Percentiles rank a stretch among this genome's conserved stretches.
These are phyloP conservation scores for Deinandra increscens DNA, from an alignment of 129 eudicot genomes.

Conservation along the genomic window DNA sequence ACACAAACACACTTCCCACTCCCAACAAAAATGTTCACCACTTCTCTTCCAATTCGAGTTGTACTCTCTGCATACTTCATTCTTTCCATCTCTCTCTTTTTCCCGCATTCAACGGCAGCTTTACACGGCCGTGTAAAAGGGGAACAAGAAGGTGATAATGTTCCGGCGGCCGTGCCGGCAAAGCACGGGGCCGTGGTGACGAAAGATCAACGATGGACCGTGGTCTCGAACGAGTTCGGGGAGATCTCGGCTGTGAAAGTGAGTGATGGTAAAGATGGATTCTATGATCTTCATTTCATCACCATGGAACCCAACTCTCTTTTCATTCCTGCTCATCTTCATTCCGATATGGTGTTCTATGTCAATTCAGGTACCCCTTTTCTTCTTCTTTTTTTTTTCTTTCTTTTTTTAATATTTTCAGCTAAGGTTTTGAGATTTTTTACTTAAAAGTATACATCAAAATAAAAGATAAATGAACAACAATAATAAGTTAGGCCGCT, in stretches of 20 bases:
- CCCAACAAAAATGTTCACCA: neutral
- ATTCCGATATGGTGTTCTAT: constrained; percentile 79
- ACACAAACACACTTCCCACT: constrained; percentile 3
- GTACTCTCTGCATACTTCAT: constrained; percentile 17
- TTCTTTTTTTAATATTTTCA: too few relatives aligned
- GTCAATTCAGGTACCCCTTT: constrained; percentile 86
- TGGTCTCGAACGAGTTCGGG: constrained; percentile 55
- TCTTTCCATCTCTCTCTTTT: neutral
- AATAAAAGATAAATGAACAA: too few relatives aligned
- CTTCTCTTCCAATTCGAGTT: neutral
- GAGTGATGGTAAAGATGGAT: constrained; percentile 43
- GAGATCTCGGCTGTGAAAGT: constrained; percentile 54
- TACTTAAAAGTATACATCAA: too few relatives aligned
- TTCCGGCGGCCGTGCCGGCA: constrained; percentile 21
- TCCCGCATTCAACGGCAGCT: constrained; percentile 2
- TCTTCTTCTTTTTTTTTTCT: too few relatives aligned
- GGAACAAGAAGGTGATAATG: constrained; percentile 14
- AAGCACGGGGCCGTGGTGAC: constrained; percentile 41
- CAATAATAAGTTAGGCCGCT: too few relatives aligned
- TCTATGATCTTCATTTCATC: constrained; percentile 71
- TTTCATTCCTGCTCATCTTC: constrained; percentile 75
- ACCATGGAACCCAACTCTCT: constrained; percentile 73
- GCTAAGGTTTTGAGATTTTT: too few relatives aligned
- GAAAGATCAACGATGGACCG: constrained; percentile 34
- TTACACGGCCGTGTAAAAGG: constrained; percentile 12